These are phyloP conservation scores for Lentinula sp. DNA, from an alignment of 768 basidiomycete genomes.

Conservation along the genomic window DNA sequence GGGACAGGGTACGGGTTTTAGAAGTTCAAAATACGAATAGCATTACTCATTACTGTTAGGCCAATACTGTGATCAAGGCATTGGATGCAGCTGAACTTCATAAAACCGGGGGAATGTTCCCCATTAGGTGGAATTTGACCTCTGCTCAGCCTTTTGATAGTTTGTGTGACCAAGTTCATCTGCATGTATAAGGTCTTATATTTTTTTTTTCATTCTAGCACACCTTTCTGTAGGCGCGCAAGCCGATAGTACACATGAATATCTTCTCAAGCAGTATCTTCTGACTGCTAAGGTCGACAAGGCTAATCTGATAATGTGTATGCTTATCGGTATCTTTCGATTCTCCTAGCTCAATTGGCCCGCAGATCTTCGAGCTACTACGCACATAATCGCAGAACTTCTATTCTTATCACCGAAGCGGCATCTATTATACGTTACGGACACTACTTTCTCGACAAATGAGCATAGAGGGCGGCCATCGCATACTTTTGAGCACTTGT, in stretches of 20 bases:
- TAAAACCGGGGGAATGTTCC: constrained; percentile 57
- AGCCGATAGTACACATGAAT: constrained; percentile 75
- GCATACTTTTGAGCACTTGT: constrained; percentile 64
- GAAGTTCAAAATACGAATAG: neutral
- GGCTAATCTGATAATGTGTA: constrained; percentile 62
- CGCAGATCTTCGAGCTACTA: constrained; percentile 56
- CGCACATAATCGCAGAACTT: constrained; percentile 55
- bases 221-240: constrained; percentile 57
- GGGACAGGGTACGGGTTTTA: constrained; percentile 35
- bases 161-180: constrained; percentile 22
- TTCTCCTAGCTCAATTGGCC: neutral
- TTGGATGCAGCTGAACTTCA: constrained; percentile 42
- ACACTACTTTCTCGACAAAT: constrained; percentile 26
- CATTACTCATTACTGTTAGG: constrained; percentile 25
- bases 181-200: neutral
- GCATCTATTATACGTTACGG: constrained; percentile 64
- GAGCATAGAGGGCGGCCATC: constrained; percentile 26
- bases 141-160: constrained; percentile 39
- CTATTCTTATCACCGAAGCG: constrained; percentile 64
- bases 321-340: constrained; percentile 13
- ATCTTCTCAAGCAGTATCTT: constrained; percentile 69
- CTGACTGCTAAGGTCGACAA: constrained; percentile 59
- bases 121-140: constrained; percentile 48
- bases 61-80: constrained; percentile 37
- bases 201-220: constrained; percentile 15